These are phyloP conservation scores for Leishmania braziliensis DNA, from an alignment of 208 protist genomes.

Conservation along the genomic window DNA sequence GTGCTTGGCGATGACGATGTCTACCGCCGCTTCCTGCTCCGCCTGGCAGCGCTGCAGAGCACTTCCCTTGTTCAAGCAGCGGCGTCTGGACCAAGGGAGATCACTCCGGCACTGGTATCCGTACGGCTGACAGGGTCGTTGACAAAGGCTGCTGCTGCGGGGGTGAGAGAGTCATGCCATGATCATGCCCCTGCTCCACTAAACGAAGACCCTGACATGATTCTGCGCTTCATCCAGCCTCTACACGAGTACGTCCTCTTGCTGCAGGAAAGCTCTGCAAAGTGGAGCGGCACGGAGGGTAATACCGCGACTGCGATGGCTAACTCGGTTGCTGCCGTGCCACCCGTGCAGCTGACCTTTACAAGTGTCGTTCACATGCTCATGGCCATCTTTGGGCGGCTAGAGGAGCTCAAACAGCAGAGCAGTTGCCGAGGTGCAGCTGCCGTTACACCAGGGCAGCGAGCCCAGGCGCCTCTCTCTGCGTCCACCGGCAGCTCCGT, in stretches of 20 bases:
- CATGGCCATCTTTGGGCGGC: constrained; percentile 29
- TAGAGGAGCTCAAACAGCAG: constrained; percentile 47
- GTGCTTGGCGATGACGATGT: constrained; percentile 51
- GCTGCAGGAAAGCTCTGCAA: constrained; percentile 10
- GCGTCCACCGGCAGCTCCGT: background rate
- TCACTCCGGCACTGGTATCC: background rate
- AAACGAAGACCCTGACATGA: constrained; percentile 16
- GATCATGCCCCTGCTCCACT: background rate
- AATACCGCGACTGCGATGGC: background rate
- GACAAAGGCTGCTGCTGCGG: background rate
- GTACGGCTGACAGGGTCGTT: constrained; percentile 6
- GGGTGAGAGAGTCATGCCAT: background rate
- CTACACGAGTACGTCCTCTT: constrained; percentile 42
- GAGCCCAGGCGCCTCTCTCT: background rate
- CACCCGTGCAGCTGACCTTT: constrained; percentile 49
- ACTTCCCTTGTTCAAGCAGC: background rate
- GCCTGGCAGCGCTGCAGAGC: constrained; percentile 31
- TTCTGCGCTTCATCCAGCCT: constrained; percentile 43
- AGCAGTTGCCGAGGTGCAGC: constrained; percentile 42
- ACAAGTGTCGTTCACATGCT: constrained; percentile 42
- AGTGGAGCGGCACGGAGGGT: background rate
- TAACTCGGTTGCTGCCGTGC: background rate
- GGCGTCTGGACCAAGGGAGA: background rate
- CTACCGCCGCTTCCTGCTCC: constrained; percentile 57
- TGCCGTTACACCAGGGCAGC: constrained; percentile 1